Conservation (phyloP, 306 rosid species). For the Carpinus viminea region DNA sequence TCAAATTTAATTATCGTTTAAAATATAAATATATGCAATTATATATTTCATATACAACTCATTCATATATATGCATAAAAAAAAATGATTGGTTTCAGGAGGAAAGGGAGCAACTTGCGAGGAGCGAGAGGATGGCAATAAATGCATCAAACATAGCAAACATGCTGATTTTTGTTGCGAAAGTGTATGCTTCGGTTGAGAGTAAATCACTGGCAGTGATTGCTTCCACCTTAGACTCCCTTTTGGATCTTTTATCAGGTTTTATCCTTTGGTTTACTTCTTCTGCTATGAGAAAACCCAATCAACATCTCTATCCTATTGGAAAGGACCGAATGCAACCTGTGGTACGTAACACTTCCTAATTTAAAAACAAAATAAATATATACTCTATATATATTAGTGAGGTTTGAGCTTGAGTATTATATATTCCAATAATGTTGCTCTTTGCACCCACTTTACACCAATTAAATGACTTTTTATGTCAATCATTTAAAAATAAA, state of each 20-base stretch:
- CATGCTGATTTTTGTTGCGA: slow-evolving; percentile 69
- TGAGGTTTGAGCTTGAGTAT: too few species aligned
- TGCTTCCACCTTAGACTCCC: slow-evolving; percentile 93
- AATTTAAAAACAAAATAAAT: not conserved
- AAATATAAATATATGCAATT: too few species aligned
- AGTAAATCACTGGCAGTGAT: slow-evolving; percentile 96
- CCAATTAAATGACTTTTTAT: too few species aligned
- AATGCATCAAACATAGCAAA: slow-evolving; percentile 73
- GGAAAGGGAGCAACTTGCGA: slow-evolving; percentile 51
- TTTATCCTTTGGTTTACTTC: slow-evolving; percentile 89
- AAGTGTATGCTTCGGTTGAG: slow-evolving; percentile 73
- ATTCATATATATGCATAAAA: not conserved
- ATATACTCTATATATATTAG: too few species aligned
- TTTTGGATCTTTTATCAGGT: slow-evolving; percentile 89
- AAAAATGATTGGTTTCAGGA: slow-evolving; percentile 34
- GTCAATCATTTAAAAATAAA: too few species aligned
- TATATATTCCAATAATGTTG: too few species aligned
- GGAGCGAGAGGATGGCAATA: slow-evolving; percentile 62
- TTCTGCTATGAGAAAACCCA: slow-evolving; percentile 80
- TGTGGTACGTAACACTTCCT: slow-evolving; percentile 51
- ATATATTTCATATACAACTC: not conserved
- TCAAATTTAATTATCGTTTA: too few species aligned
- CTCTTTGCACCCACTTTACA: too few species aligned
- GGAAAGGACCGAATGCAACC: slow-evolving; percentile 96
- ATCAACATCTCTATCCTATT: slow-evolving; percentile 66